Conservation (phyloP, 164 flowering plant species). For the Vitis rotundifolia region DNA sequence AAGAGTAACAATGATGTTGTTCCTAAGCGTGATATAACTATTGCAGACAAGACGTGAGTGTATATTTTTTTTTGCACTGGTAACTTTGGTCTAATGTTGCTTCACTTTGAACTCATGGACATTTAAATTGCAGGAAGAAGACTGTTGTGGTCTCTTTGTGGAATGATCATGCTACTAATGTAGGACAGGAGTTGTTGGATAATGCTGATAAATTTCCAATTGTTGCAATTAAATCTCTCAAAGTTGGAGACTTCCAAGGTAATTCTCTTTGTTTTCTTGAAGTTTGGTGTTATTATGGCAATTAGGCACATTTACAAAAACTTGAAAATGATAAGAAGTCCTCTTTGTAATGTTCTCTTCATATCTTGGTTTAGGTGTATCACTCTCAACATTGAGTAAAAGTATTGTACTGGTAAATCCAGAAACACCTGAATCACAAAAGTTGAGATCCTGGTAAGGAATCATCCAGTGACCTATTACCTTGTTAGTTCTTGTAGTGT, state of each 20-base stretch:
- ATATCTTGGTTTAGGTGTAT: slow-evolving; percentile 56
- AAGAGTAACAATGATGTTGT: slow-evolving; percentile 75
- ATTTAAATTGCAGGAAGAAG: slow-evolving; percentile 61
- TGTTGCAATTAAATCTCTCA: slow-evolving; percentile 80
- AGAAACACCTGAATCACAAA: slow-evolving; percentile 79
- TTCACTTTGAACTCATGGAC: slow-evolving; percentile 1
- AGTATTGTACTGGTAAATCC: slow-evolving; percentile 72
- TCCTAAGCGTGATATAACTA: slow-evolving; percentile 90
- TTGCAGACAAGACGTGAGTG: slow-evolving; percentile 89
- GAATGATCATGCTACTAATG: slow-evolving; percentile 84
- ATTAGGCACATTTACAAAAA: too few species aligned
- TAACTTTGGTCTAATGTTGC: background rate
- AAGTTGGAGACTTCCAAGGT: slow-evolving; percentile 96
- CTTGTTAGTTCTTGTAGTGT: background rate
- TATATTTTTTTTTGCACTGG: background rate
- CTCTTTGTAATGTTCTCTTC: background rate
- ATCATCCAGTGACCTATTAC: background rate
- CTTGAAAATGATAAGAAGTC: background rate
- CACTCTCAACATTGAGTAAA: slow-evolving; percentile 69
- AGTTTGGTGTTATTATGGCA: background rate
- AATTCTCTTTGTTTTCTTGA: background rate
- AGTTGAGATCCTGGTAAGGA: slow-evolving; percentile 70
- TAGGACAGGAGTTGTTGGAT: slow-evolving; percentile 84
- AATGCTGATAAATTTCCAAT: slow-evolving; percentile 68
- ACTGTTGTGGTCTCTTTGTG: slow-evolving; percentile 88